Percentiles rank a stretch among this genome's conserved stretches.
These are phyloP conservation scores for Gossypium sturtianum DNA, from an alignment of 345 rosid genomes.

Conservation along the genomic window DNA sequence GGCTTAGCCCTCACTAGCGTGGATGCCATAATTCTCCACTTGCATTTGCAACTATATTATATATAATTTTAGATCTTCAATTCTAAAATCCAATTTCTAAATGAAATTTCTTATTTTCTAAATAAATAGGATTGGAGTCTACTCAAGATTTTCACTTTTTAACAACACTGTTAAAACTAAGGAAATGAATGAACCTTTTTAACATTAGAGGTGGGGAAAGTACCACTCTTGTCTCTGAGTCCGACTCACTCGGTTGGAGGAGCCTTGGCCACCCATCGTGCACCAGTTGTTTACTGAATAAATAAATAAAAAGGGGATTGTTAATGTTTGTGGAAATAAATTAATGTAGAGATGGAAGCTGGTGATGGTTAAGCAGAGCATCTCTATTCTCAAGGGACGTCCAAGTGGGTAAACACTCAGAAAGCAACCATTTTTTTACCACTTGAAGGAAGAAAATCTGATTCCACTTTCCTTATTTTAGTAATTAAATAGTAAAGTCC, in stretches of 20 bases:
- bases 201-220: background rate
- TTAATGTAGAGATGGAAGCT: background rate
- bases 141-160: too few relatives aligned
- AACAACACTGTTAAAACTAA: background rate
- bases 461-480: background rate
- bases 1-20: background rate
- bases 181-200: too few relatives aligned
- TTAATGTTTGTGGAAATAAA: background rate
- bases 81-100: too few relatives aligned
- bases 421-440: constrained; percentile 5
- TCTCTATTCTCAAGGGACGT: background rate
- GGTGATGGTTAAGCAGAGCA: background rate
- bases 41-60: background rate
- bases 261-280: background rate
- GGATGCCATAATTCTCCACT: background rate
- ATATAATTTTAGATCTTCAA: too few relatives aligned
- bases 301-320: background rate
- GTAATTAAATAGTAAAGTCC: background rate
- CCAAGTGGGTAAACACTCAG: background rate
- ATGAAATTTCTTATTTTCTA: too few relatives aligned
- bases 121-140: too few relatives aligned
- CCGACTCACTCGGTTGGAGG: background rate
- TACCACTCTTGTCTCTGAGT: background rate
- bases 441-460: constrained; percentile 10
- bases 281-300: constrained; percentile 3